Percentiles rank a stretch among this genome's conserved stretches.
Evolutionary conservation across 805 yeast genomes (phyloP).

Genomic region (Ogataea trehalophila): DNA sequence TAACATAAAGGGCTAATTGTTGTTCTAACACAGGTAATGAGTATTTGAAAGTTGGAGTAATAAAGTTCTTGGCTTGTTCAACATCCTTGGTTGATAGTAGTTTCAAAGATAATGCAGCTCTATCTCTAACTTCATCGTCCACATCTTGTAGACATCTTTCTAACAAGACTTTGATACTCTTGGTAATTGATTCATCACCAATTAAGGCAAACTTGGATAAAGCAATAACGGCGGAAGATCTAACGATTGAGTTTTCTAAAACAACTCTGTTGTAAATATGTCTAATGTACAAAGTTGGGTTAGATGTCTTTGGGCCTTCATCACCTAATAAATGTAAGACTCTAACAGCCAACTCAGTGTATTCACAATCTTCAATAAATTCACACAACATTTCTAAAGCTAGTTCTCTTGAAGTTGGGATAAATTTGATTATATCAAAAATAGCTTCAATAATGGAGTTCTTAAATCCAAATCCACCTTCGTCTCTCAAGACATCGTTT

Average conservation of each 20-base stretch:
- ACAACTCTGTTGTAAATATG: slow-evolving; percentile 96
- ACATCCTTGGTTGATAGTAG: slow-evolving; percentile 44
- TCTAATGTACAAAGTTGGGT: slow-evolving; percentile 88
- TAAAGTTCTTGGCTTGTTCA: slow-evolving; percentile 42
- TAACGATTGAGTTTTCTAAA: slow-evolving; percentile 87
- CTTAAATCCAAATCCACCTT: slow-evolving; percentile 84
- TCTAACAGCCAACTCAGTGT: slow-evolving; percentile 88
- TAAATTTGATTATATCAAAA: slow-evolving; percentile 82
- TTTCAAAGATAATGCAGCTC: slow-evolving; percentile 83
- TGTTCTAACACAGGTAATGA: slow-evolving; percentile 76
- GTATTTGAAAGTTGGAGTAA: slow-evolving; percentile 63
- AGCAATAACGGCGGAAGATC: slow-evolving; percentile 94
- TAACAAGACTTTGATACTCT: slow-evolving; percentile 70
- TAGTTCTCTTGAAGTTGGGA: slow-evolving; percentile 75
- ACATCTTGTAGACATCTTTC: slow-evolving; percentile 80
- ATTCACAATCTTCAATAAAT: slow-evolving; percentile 97
- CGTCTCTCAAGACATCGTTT: slow-evolving; percentile 80
- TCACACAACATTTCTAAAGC: slow-evolving; percentile 91
- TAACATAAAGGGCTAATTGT: slow-evolving; percentile 68
- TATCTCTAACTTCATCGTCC: slow-evolving; percentile 97
- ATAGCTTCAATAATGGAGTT: slow-evolving; percentile 87
- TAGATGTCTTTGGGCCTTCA: slow-evolving; percentile 84
- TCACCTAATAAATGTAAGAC: slow-evolving; percentile 87
- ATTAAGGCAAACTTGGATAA: slow-evolving; percentile 84
- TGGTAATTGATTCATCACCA: slow-evolving; percentile 60